Evolutionary conservation across 176 grass and related monocot genomes (phyloP), one percentile per base, ranked within the genome.

Genomic region (Dactylis glomerata): DNA sequence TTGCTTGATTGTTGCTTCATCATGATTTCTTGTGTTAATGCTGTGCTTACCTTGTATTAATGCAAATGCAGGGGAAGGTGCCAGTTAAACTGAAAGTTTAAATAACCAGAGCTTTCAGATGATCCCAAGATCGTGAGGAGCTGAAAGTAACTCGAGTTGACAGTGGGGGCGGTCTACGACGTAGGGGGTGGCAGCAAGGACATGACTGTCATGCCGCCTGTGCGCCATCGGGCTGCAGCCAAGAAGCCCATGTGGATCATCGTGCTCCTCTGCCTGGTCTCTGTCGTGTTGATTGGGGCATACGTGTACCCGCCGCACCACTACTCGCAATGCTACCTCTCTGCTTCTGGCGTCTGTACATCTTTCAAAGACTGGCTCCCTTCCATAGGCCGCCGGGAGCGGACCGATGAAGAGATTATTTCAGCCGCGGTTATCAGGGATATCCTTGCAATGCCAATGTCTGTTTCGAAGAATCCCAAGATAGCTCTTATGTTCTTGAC

Each of bases 401-500:
- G 84, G 45, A 90, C 89, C 8, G 96, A 99, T 68, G 93, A 96
- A 34, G 96, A 99, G 86, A 78, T 99, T 14, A 87, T 89, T 67
- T 90, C 93, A 7, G 81, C 79, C 14, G 96, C 93, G 5, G 86
- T 99, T 20, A 65, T 92, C 27, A 88, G 81, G 82, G 88, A 96
- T 83, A 84, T 99, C 49, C 89, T 99, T 80, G 79, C 83, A 14
- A 99, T 94, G 91, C 91, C 91, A 13, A 86, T 81, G 72, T 42
- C 80, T 4, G 49, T 82, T 28, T 88, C 84, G 20, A 93, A 93
- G 80, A 96, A 57, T 86, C 82, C 91, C 1, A 99, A 99, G 57
- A 99, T 99, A 10, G 93, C 96, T 37, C 89, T 99, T 52, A 96
- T 99, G 96, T 99, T 96, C 80, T 85, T 99, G 82, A 92, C 86